Evolutionary conservation across 1,284 basidiomycete genomes (phyloP).

Genomic region (Microbotryomycetes sp.): DNA sequence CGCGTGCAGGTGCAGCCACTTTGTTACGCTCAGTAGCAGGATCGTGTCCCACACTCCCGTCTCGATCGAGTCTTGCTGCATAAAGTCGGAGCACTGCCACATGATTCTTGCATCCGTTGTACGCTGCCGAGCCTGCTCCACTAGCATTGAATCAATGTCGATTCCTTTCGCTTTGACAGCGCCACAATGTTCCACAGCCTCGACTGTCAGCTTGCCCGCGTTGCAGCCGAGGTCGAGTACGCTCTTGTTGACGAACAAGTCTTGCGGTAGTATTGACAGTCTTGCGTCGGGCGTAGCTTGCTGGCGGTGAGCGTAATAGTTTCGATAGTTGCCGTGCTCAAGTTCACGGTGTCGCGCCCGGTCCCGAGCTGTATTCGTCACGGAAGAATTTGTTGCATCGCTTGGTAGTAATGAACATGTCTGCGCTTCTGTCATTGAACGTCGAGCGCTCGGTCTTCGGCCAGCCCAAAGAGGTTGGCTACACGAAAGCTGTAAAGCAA

Average conservation of each 20-base stretch:
- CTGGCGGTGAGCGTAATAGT: slow-evolving; percentile 24
- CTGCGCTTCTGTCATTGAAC: too few relatives aligned
- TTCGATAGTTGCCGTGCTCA: slow-evolving; percentile 20
- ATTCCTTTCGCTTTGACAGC: slow-evolving; percentile 6
- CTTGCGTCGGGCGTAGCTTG: slow-evolving; percentile 8
- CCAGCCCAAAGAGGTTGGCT: too few relatives aligned
- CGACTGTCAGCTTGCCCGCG: slow-evolving; percentile 27
- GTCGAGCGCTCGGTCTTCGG: too few relatives aligned
- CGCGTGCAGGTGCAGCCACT: slow-evolving; percentile 30
- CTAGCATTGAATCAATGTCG: slow-evolving; percentile 26
- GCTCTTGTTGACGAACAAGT: slow-evolving; percentile 14
- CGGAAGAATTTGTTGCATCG: background rate
- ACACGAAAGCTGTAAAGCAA: too few relatives aligned
- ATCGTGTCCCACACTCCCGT: slow-evolving; percentile 10
- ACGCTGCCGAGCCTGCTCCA: slow-evolving; percentile 8
- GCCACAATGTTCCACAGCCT: slow-evolving; percentile 7
- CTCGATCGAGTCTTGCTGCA: background rate
- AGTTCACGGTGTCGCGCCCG: background rate
- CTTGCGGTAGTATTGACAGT: slow-evolving; percentile 12
- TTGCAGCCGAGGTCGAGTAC: slow-evolving; percentile 32
- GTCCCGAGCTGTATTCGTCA: background rate
- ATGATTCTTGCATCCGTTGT: background rate
- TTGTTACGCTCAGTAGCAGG: slow-evolving; percentile 29
- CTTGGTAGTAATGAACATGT: too few relatives aligned
- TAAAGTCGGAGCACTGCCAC: background rate